Conservation (phyloP, 2,329 filamentous ascomycete species). For the Alternaria consortialis region DNA sequence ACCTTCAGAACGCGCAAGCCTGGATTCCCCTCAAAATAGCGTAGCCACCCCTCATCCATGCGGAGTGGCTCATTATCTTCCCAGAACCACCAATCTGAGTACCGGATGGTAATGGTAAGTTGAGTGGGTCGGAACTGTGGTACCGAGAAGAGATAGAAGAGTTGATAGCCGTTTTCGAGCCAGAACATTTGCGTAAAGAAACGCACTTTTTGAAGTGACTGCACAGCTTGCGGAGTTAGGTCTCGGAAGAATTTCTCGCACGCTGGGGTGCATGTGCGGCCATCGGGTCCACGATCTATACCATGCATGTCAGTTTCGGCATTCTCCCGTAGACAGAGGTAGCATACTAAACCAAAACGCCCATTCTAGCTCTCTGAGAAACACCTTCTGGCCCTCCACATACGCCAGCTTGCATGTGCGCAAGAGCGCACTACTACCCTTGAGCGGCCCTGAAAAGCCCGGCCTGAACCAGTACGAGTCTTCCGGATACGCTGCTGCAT, state of each 20-base stretch:
- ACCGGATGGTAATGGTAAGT: slow-evolving; percentile 59
- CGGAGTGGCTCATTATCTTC: slow-evolving; percentile 90
- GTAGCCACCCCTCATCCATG: slow-evolving; percentile 14
- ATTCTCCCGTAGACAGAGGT: background rate
- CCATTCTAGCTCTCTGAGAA: slow-evolving; percentile 12
- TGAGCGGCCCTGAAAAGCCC: slow-evolving; percentile 13
- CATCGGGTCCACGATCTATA: slow-evolving; percentile 15
- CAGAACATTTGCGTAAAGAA: slow-evolving; percentile 23
- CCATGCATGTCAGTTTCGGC: background rate
- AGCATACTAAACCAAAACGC: slow-evolving; percentile 20
- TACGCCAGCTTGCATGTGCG: slow-evolving; percentile 17
- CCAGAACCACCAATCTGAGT: slow-evolving; percentile 72
- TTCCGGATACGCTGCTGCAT: slow-evolving; percentile 11
- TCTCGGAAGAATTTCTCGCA: slow-evolving; percentile 10
- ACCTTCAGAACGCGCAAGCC: slow-evolving; percentile 17
- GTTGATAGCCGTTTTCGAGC: slow-evolving; percentile 7
- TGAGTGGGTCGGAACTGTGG: slow-evolving; percentile 12
- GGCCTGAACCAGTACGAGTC: slow-evolving; percentile 21
- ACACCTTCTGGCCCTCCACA: slow-evolving; percentile 17
- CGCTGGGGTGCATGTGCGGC: slow-evolving; percentile 3
- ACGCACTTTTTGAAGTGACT: slow-evolving; percentile 18
- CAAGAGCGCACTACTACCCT: slow-evolving; percentile 15
- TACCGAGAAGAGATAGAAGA: background rate
- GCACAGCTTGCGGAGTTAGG: slow-evolving; percentile 1
- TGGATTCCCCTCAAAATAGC: slow-evolving; percentile 3